Evolutionary conservation across 352 stramenopile genomes (phyloP).

Genomic region (Phytophthora litchii): DNA sequence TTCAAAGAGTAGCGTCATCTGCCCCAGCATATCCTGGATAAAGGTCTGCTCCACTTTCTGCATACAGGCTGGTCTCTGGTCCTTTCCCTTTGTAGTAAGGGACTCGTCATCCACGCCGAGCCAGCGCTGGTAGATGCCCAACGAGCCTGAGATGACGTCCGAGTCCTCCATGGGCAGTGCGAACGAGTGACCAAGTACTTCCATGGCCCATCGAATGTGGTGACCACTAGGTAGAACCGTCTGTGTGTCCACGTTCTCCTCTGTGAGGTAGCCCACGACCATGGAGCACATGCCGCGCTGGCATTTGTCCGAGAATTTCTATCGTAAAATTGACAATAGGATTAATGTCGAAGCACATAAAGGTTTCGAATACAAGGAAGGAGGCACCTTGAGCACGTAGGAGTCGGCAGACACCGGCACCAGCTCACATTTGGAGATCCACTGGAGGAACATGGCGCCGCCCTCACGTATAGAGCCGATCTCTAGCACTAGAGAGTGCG

Average conservation of each 20-base stretch:
- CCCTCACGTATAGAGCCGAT: background rate
- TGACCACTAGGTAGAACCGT: constrained; percentile 69
- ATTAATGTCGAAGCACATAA: background rate
- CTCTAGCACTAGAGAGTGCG: background rate
- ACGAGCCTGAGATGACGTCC: constrained; percentile 77
- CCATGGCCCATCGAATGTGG: constrained; percentile 88
- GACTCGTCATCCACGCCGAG: constrained; percentile 59
- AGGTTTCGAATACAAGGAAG: background rate
- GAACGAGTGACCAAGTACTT: constrained; percentile 86
- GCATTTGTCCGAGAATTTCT: constrained; percentile 91
- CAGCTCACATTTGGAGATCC: constrained; percentile 89
- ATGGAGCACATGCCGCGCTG: constrained; percentile 86
- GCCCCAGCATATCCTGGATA: constrained; percentile 85
- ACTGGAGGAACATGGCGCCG: constrained; percentile 82
- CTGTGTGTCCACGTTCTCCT: constrained; percentile 52
- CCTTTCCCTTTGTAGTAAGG: constrained; percentile 35
- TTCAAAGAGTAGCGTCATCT: constrained; percentile 90
- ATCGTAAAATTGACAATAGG: background rate
- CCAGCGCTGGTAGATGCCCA: constrained; percentile 85
- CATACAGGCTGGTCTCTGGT: constrained; percentile 74
- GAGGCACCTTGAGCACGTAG: constrained; percentile 77
- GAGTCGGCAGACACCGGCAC: constrained; percentile 68
- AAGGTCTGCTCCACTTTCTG: constrained; percentile 85
- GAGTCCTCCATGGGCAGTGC: constrained; percentile 86
- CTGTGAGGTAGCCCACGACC: constrained; percentile 71